Evolutionary conservation across 192 early-diverging fungal genomes (phyloP), one percentile per base, ranked within the genome.

Genomic region (Linderina pennispora): DNA sequence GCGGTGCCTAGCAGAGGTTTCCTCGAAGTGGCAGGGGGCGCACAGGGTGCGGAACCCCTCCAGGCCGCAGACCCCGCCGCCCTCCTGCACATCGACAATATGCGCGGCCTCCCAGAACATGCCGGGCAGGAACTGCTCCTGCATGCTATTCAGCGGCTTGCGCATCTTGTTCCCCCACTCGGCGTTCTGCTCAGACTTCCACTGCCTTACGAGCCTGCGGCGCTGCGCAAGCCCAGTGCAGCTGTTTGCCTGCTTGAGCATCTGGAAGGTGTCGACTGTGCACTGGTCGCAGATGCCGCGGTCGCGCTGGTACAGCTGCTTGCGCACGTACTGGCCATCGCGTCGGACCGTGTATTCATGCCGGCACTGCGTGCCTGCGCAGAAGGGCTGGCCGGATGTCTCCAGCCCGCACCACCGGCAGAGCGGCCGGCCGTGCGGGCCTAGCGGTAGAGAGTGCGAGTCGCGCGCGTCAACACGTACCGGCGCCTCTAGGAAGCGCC

Each of bases 51-150:
- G 53, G 47, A 61, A 65, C 7, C 62, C 62, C 20, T 57, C 56
- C 1, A 73, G 69, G 1, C 69, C 62, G 43, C 69, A 73, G 41
- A 73, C 26, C 1, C 69, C 69, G 28, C 69, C 69, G 31, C 69
- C 69, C 10, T 61, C 54, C 44, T 51, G 51, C 24, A 73, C 62
- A 18, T 73, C 69, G 25, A 73, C 45, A 13, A 40, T 43, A 26
- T 73, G 69, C 0, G 69, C 69, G 2, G 69, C 69, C 36, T 73
- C 69, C 69, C 69, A 73, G 44, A 73, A 65, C 69, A 65, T 65
- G 18, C 69, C 69, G 23, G 45, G 23, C n/a, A 40, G 56, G 24
- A 73, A 73, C 13, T 36, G 40, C 31, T 45, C 48, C 0, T 58
- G 53, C 45, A 65, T 55, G 53, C 46, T 54, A 5, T 37, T 10